These are phyloP conservation scores for Dendrobium huoshanense DNA, from an alignment of 106 monocot genomes.

Conservation along the genomic window DNA sequence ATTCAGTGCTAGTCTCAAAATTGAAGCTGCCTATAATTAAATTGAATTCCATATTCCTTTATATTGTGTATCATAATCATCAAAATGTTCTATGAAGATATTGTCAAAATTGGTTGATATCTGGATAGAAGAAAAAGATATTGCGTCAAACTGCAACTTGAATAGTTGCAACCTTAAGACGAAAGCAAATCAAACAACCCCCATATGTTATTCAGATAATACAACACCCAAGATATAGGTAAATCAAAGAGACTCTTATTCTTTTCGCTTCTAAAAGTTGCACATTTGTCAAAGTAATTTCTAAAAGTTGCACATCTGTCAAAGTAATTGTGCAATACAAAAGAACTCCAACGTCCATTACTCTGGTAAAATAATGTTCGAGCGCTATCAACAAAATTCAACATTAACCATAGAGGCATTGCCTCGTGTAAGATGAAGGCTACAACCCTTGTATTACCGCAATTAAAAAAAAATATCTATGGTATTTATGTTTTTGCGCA, in stretches of 20 bases:
- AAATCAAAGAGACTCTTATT: too few relatives aligned
- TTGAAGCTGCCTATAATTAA: neutral
- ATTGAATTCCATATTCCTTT: neutral
- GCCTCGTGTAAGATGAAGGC: neutral
- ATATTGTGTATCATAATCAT: neutral
- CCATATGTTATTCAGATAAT: neutral
- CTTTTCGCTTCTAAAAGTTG: too few relatives aligned
- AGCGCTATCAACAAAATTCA: neutral
- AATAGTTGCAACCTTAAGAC: neutral
- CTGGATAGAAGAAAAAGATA: neutral
- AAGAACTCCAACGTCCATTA: neutral
- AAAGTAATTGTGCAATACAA: neutral
- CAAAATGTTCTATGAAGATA: neutral
- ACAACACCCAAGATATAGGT: too few relatives aligned
- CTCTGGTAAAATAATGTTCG: neutral
- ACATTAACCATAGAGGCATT: neutral
- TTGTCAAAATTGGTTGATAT: neutral
- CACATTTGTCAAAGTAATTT: too few relatives aligned
- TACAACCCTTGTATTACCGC: neutral
- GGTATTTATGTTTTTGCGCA: neutral
- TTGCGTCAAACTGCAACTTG: neutral
- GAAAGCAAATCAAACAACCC: too few relatives aligned
- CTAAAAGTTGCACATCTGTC: too few relatives aligned
- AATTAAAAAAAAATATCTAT: too few relatives aligned
- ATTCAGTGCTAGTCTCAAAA: neutral